Evolutionary conservation across 2,329 filamentous ascomycete genomes (phyloP).

Genomic region (Aureobasidium sp.): DNA sequence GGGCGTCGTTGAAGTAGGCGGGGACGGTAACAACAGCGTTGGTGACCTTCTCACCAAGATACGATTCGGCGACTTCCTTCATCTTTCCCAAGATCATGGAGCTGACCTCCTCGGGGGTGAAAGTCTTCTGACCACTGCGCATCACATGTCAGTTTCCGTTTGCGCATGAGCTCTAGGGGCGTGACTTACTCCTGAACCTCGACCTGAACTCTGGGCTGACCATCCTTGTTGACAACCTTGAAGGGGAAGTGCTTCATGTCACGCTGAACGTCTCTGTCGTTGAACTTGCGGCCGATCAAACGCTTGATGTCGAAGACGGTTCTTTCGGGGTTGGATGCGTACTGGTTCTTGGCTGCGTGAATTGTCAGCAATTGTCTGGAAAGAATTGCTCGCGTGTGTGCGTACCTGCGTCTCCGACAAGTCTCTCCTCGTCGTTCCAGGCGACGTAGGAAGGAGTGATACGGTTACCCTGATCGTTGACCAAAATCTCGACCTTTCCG

Average conservation of each 20-base stretch:
- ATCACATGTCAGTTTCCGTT: conserved; percentile 15
- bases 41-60: conserved; percentile 74
- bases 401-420: conserved; percentile 81
- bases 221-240: conserved; percentile 82
- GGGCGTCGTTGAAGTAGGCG: conserved; percentile 98
- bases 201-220: conserved; percentile 79
- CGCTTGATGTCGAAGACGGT: conserved; percentile 46
- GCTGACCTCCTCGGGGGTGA: conserved; percentile 74
- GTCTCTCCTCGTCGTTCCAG: conserved; percentile 87
- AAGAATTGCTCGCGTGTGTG: neutral
- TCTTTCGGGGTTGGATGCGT: conserved; percentile 42
- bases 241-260: conserved; percentile 99
- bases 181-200: conserved; percentile 50
- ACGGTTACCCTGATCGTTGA: conserved; percentile 95
- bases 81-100: conserved; percentile 79
- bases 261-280: conserved; percentile 71
- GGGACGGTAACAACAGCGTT: conserved; percentile 90
- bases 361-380: conserved; percentile 1
- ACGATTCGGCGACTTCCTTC: conserved; percentile 74
- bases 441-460: conserved; percentile 63
- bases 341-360: conserved; percentile 78
- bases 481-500: conserved; percentile 90
- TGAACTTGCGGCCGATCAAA: conserved; percentile 46
- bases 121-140: conserved; percentile 51
- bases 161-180: neutral